Evolutionary conservation across 75 land plant species (phyloP), one percentile per base, ranked within the genome.

Genomic region (Pinus albicaulis): DNA sequence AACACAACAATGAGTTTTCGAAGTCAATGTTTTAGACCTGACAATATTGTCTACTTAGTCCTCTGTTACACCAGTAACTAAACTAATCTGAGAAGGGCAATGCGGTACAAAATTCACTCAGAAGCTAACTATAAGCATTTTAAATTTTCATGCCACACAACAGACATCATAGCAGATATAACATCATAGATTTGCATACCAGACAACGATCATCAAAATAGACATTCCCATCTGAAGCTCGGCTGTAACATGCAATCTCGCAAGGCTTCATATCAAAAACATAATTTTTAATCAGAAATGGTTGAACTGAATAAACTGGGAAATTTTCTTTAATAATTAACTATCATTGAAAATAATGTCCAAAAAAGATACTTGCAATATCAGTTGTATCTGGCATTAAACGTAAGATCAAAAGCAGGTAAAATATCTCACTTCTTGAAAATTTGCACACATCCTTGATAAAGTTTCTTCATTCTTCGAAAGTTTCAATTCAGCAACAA

Each of bases 401-500:
- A 60, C 53, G 22, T 11, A 53, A 10, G 19, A 62, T 55, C 66
- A 23, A 22, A n/a, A 66, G 20, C 41, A 68, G 20, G n/a, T 15
- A 74, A 22, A 55, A 24, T 76, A 74, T 41, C 2, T 66, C 77
- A 92, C 95, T 87, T 87, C 92, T 70, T 95, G 98, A 75, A 95
- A 89, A 38, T 82, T 69, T 55, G 90, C 84, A 58, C 85, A 77
- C 76, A 89, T 91, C 52, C 85, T 77, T 17, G 97, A 80, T 62
- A 92, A 79, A 57, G 91, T 91, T 73, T 92, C 95, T 76, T 87
- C 91, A 80, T 90, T 89, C 84, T 86, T 89, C 1, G 88, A 74
- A 73, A 95, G 87, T 84, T 89, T 95, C 79, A 95, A 57, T 1
- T 92, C 95, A 64, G 93, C 92, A 75, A 95, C 95, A 79, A 92